Percentiles rank a stretch among this genome's conserved stretches.
phyloP scores from a whole-genome alignment of 2,329 filamentous ascomycete genomes.

The Metarhizium album region DNA sequence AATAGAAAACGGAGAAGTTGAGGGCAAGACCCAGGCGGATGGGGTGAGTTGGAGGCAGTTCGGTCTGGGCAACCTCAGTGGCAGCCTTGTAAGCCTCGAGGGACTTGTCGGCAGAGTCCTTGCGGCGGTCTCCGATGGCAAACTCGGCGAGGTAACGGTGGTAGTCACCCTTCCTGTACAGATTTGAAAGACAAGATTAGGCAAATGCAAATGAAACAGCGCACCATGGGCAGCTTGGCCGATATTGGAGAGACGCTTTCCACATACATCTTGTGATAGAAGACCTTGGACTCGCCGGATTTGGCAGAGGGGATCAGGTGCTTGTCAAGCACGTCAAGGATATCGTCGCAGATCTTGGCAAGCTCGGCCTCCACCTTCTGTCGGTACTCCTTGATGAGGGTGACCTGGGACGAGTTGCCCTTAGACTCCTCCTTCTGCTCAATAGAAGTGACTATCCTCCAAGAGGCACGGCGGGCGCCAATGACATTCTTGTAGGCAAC shows the following conservation, averaged over 20 bases:
- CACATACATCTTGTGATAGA: slow-evolving; percentile 95
- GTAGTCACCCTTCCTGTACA: slow-evolving; percentile 90
- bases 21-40: slow-evolving; percentile 95
- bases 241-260: slow-evolving; percentile 21
- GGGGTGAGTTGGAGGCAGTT: slow-evolving; percentile 93
- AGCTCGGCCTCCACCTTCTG: slow-evolving; percentile 97
- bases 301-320: slow-evolving; percentile 90
- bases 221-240: background rate
- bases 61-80: slow-evolving; percentile 95
- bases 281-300: slow-evolving; percentile 96
- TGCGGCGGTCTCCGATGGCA: slow-evolving; percentile 86
- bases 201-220: background rate
- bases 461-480: slow-evolving; percentile 89
- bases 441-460: slow-evolving; percentile 97
- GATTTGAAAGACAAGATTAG: background rate
- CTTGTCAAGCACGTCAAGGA: slow-evolving; percentile 87
- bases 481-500: slow-evolving; percentile 99
- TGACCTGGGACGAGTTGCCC: slow-evolving; percentile 85
- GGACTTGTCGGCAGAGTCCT: slow-evolving; percentile 85
- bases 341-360: slow-evolving; percentile 95
- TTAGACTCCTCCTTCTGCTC: slow-evolving; percentile 99
- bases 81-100: slow-evolving; percentile 95
- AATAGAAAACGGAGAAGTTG: slow-evolving; percentile 99
- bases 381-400: slow-evolving; percentile 94
- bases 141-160: slow-evolving; percentile 98